Evolutionary conservation across 108 stramenopile species (phyloP).

Genomic region (Fragilaria radians): DNA sequence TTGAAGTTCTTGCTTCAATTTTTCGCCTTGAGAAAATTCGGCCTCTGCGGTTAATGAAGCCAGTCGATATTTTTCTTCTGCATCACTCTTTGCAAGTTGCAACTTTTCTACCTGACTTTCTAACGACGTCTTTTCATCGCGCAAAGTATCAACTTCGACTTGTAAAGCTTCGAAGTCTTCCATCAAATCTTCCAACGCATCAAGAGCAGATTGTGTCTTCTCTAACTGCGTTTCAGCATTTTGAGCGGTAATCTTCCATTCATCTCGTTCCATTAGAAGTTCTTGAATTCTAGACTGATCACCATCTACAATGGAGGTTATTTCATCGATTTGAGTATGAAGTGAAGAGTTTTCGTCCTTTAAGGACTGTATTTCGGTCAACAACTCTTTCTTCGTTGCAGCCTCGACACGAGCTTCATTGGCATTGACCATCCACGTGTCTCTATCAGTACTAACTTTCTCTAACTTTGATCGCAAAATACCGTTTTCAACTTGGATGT

Average conservation of each 20-base stretch:
- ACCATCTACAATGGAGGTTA: background rate
- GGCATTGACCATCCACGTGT: background rate
- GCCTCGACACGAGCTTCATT: background rate
- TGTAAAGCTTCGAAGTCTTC: conserved; percentile 13
- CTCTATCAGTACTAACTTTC: background rate
- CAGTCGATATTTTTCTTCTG: conserved; percentile 12
- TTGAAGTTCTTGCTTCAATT: conserved; percentile 12
- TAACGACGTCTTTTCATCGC: conserved; percentile 16
- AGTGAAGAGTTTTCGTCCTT: background rate
- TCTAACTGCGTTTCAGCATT: background rate
- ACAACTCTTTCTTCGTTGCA: background rate
- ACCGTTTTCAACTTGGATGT: background rate
- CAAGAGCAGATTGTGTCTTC: background rate
- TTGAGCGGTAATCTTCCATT: background rate
- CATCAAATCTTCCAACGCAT: background rate
- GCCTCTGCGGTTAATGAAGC: background rate
- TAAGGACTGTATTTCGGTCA: background rate
- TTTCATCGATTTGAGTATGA: background rate
- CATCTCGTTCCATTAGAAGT: background rate
- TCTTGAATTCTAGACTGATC: background rate
- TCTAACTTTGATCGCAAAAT: background rate
- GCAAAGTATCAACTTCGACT: conserved; percentile 25
- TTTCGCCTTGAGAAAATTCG: conserved; percentile 9
- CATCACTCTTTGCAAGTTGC: conserved; percentile 1
- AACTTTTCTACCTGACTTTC: conserved; percentile 16